These are phyloP conservation scores for Ceratocystis smalleyi DNA, from an alignment of 2,329 filamentous ascomycete genomes.

Conservation along the genomic window DNA sequence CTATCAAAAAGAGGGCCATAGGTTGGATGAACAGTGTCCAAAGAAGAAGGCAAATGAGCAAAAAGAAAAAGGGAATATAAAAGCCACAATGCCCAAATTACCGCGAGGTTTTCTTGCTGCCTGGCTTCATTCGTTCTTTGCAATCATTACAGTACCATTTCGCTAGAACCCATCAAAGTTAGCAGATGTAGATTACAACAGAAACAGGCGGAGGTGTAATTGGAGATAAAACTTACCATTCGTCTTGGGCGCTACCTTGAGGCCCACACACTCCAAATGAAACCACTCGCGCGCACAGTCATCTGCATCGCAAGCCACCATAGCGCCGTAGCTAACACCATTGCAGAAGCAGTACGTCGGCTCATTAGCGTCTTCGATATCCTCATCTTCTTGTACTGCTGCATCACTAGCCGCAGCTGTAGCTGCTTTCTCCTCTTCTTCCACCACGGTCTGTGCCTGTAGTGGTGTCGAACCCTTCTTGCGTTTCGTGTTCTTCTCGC, in stretches of 20 bases:
- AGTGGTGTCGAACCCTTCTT: slow-evolving; percentile 16
- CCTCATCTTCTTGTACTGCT: slow-evolving; percentile 27
- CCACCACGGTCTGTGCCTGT: slow-evolving; percentile 5
- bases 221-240: slow-evolving; percentile 42
- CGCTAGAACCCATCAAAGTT: slow-evolving; percentile 31
- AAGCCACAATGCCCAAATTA: slow-evolving; percentile 20
- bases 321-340: slow-evolving; percentile 65
- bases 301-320: slow-evolving; percentile 66
- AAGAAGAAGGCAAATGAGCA: not conserved
- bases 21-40: not conserved
- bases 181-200: slow-evolving; percentile 17
- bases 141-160: slow-evolving; percentile 77
- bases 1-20: not conserved
- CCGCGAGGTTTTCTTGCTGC: slow-evolving; percentile 36
- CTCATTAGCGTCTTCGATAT: slow-evolving; percentile 54
- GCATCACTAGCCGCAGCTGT: slow-evolving; percentile 23
- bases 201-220: no score
- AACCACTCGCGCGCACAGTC: slow-evolving; percentile 68
- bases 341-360: slow-evolving; percentile 69
- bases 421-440: slow-evolving; percentile 21
- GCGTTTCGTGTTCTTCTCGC: slow-evolving; percentile 18
- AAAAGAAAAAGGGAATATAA: not conserved
- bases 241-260: slow-evolving; percentile 62
- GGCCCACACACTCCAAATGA: slow-evolving; percentile 64
- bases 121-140: slow-evolving; percentile 47